Evolutionary conservation across 306 rosid species (phyloP).

Genomic region (Pueraria montana): DNA sequence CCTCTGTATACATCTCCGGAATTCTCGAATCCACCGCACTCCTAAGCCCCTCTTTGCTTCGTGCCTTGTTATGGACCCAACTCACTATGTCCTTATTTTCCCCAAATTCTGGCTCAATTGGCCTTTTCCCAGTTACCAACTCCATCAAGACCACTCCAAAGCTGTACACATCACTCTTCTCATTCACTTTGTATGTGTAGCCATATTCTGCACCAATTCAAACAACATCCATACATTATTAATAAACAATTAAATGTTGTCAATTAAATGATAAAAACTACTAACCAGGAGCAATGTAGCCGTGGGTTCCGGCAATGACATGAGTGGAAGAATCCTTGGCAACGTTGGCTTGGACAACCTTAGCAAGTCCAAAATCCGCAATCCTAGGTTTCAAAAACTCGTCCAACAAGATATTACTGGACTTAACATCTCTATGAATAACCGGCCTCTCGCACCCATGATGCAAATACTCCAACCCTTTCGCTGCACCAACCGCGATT

Average conservation of each 20-base stretch:
- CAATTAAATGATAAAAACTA: too few relatives aligned
- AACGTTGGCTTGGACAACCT: conserved; percentile 65
- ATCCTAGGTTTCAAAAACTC: conserved; percentile 89
- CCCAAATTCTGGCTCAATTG: conserved; percentile 80
- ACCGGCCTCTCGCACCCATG: conserved; percentile 85
- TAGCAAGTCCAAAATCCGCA: conserved; percentile 94
- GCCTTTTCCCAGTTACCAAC: conserved; percentile 82
- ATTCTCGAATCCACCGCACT: conserved; percentile 69
- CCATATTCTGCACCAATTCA: conserved; percentile 75
- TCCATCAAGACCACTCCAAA: conserved; percentile 95
- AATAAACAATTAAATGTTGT: too few relatives aligned
- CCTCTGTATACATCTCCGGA: conserved; percentile 66
- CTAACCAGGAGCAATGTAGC: conserved; percentile 97
- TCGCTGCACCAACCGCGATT: conserved; percentile 87
- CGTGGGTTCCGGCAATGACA: conserved; percentile 90
- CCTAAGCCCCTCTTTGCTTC: conserved; percentile 59
- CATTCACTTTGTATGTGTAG: conserved; percentile 81
- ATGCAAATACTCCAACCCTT: conserved; percentile 92
- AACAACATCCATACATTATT: not conserved
- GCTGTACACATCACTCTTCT: conserved; percentile 95
- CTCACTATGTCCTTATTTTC: conserved; percentile 83
- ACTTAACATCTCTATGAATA: conserved; percentile 90
- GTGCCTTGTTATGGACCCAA: conserved; percentile 72
- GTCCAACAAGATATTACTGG: conserved; percentile 91
- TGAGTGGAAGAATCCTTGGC: conserved; percentile 73